Evolutionary conservation across 352 stramenopile genomes (phyloP).

Genomic region (Globisporangium heterothallicum): DNA sequence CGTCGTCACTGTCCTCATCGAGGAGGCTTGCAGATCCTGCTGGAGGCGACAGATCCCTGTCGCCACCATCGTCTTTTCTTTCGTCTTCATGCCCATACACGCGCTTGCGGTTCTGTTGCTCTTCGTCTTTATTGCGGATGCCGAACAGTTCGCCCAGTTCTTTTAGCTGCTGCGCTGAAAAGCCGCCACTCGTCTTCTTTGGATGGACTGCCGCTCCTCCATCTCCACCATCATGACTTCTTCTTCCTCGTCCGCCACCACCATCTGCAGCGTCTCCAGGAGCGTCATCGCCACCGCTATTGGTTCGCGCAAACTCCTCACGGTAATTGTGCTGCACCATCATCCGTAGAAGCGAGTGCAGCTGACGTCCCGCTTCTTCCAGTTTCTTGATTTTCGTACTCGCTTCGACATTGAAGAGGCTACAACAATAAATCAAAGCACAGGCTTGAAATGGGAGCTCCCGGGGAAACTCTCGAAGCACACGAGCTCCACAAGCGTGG

Average conservation of each 20-base stretch:
- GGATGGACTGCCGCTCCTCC: constrained; percentile 23
- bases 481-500: too few species aligned
- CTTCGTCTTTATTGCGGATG: constrained; percentile 14
- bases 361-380: constrained; percentile 50
- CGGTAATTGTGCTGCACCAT: constrained; percentile 70
- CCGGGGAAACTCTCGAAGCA: too few species aligned
- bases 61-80: not conserved
- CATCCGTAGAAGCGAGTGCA: constrained; percentile 50
- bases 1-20: too few species aligned
- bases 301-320: constrained; percentile 42
- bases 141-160: constrained; percentile 51
- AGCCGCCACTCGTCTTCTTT: constrained; percentile 15
- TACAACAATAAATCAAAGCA: not conserved
- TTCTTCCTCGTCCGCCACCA: too few species aligned
- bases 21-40: too few species aligned
- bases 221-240: too few species aligned
- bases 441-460: not conserved
- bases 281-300: too few species aligned
- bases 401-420: constrained; percentile 43
- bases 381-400: constrained; percentile 52
- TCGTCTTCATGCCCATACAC: not conserved
- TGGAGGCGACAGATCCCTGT: too few species aligned
- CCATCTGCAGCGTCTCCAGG: too few species aligned
- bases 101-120: not conserved
- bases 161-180: constrained; percentile 40